Conservation (phyloP, 1,284 basidiomycete species). For the Rhodotorula sp. region DNA sequence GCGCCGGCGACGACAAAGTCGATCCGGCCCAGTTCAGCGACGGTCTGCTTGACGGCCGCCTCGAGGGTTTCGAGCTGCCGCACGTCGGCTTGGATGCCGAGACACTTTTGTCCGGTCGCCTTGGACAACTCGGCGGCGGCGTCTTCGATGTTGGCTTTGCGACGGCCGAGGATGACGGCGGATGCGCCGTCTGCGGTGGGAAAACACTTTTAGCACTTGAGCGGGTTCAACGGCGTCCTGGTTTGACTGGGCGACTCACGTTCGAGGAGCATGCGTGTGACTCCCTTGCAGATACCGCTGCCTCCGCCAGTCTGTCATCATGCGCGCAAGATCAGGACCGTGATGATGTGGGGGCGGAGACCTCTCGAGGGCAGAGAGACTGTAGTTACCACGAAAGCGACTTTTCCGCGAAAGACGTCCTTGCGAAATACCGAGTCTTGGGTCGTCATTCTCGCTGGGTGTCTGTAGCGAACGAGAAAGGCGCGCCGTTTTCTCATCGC, state of each 20-base stretch:
- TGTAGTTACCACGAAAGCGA: conserved; percentile 71
- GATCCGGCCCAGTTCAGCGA: conserved; percentile 77
- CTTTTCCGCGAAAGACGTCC: conserved; percentile 86
- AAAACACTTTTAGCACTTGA: background rate
- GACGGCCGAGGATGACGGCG: conserved; percentile 44
- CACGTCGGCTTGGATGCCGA: conserved; percentile 79
- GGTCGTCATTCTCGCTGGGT: background rate
- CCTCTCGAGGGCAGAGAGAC: conserved; percentile 52
- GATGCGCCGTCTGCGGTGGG: conserved; percentile 49
- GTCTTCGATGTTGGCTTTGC: conserved; percentile 69
- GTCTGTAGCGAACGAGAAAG: background rate
- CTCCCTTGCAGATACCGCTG: conserved; percentile 71
- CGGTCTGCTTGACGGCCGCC: conserved; percentile 70
- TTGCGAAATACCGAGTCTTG: conserved; percentile 60
- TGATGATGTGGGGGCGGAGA: background rate
- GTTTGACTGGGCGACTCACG: conserved; percentile 54
- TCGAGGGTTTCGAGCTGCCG: conserved; percentile 68
- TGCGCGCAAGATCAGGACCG: background rate
- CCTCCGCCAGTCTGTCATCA: conserved; percentile 31
- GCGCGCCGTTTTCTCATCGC: background rate
- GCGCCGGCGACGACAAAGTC: conserved; percentile 78
- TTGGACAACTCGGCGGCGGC: conserved; percentile 71
- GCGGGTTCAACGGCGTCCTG: too few species aligned
- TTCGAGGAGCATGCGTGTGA: conserved; percentile 83
- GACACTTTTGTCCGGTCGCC: conserved; percentile 67